Percentiles rank a stretch among this genome's conserved stretches.
Evolutionary conservation across 1,284 basidiomycete species (phyloP).

Genomic region (Cryptococcus depauperatus): DNA sequence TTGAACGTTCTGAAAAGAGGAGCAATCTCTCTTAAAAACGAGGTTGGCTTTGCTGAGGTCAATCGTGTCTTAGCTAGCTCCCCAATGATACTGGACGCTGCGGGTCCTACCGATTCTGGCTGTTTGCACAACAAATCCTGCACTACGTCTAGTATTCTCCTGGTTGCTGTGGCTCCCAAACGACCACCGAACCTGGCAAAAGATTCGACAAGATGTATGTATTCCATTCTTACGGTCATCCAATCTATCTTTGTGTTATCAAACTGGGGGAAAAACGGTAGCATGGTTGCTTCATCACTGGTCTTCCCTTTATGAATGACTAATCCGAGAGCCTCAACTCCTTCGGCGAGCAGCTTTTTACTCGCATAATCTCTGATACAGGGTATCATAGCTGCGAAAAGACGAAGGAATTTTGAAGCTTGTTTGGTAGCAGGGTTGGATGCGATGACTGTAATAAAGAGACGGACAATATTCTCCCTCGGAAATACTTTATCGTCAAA

Average conservation of each 20-base stretch:
- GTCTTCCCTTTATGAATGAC: slow-evolving; percentile 25
- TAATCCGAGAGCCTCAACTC: slow-evolving; percentile 56
- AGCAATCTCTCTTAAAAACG: slow-evolving; percentile 54
- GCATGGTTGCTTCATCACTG: slow-evolving; percentile 44
- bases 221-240: slow-evolving; percentile 56
- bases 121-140: slow-evolving; percentile 51
- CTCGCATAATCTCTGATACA: slow-evolving; percentile 55
- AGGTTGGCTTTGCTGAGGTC: slow-evolving; percentile 44
- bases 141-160: slow-evolving; percentile 55
- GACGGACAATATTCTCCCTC: slow-evolving; percentile 60
- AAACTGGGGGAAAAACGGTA: slow-evolving; percentile 46
- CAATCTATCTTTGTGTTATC: slow-evolving; percentile 51
- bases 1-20: slow-evolving; percentile 55
- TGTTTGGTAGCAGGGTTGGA: slow-evolving; percentile 60
- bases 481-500: slow-evolving; percentile 56
- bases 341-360: slow-evolving; percentile 55
- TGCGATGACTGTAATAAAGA: slow-evolving; percentile 71
- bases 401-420: slow-evolving; percentile 59
- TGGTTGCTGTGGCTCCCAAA: slow-evolving; percentile 48
- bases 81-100: slow-evolving; percentile 25
- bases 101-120: slow-evolving; percentile 15
- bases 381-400: slow-evolving; percentile 56
- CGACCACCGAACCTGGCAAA: slow-evolving; percentile 56
- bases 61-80: slow-evolving; percentile 28
- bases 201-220: slow-evolving; percentile 54